Percentiles rank a stretch among this genome's conserved stretches.
These are phyloP conservation scores for Beverwykella pulmonaria DNA, from an alignment of 495 filamentous ascomycete genomes.

Conservation along the genomic window DNA sequence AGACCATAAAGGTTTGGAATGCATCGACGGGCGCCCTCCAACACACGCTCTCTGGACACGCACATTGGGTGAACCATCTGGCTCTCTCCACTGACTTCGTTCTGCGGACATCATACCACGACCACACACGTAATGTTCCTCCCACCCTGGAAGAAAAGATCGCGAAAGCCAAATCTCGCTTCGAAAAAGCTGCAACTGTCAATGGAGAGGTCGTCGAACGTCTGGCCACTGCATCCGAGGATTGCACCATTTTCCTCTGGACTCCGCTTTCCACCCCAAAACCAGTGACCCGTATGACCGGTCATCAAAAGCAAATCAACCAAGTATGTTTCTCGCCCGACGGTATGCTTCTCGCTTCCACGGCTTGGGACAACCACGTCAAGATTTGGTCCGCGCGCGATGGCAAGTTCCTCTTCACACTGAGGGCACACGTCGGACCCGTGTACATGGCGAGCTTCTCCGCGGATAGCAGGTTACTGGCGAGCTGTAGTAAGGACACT, in stretches of 20 bases:
- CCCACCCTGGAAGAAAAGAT: conserved; percentile 68
- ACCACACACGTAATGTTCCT: conserved; percentile 76
- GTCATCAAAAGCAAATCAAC: conserved; percentile 96
- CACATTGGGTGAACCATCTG: conserved; percentile 95
- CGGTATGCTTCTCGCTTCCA: conserved; percentile 80
- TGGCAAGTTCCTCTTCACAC: conserved; percentile 79
- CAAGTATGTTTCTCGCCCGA: conserved; percentile 93
- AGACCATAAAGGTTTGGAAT: conserved; percentile 91
- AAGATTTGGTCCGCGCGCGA: conserved; percentile 80
- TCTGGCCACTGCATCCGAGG: conserved; percentile 87
- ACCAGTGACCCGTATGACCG: conserved; percentile 81
- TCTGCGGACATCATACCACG: conserved; percentile 84
- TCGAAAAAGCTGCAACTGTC: conserved; percentile 81
- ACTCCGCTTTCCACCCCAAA: conserved; percentile 78
- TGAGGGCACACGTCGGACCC: conserved; percentile 83
- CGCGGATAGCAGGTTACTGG: conserved; percentile 81
- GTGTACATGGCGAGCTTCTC: conserved; percentile 82
- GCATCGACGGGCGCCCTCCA: conserved; percentile 73
- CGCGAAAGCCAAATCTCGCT: conserved; percentile 78
- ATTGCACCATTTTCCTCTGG: conserved; percentile 98
- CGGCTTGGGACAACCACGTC: conserved; percentile 89
- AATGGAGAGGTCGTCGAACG: conserved; percentile 80
- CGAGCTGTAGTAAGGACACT: conserved; percentile 86
- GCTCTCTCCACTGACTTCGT: conserved; percentile 91
- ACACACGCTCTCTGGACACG: conserved; percentile 78